Base-by-base conservation (phyloP, 2,329 filamentous ascomycete genomes). In the Botryotinia convoluta region DNA sequence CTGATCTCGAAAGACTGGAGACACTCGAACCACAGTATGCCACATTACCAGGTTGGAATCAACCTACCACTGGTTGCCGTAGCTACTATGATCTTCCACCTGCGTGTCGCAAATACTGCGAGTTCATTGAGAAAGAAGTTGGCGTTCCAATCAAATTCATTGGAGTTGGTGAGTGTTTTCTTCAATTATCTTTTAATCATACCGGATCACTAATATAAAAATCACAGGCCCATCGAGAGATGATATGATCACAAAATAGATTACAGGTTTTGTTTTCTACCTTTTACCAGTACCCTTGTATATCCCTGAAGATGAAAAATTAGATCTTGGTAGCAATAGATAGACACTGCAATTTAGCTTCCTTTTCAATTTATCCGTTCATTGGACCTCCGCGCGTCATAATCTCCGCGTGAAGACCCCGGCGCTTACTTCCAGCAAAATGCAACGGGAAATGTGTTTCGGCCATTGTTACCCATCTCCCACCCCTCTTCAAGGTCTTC, bases 31-130 rank as follows among this genome's bases (percentile, higher is more conserved):
- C 68, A n/a, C 68, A 73, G 8, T 71, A 73, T 48, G 85, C 89
- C 78, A 91, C 90, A 71, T 82, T 94, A 74, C 86, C 87, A 29
- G 92, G 92, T 65, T 94, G 92, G 92, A 86, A 92, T 79, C 85
- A 84, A 79, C 84, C 87, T 51, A 94, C 89, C 0, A 89, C 94
- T 93, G 78, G 84, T 93, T 37, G 45, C 22, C 62, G 62, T 26
- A 54, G 35, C 54, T 71, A 42, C 29, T 72, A 39, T 44, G 61
- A 64, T 39, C 54, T 69, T 29, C 51, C 32, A 62, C 20, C 44
- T 44, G 67, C 54, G 32, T 72, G 64, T 68, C 57, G 54, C 29
- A 16, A 64, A 42, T 76, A 74, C 51, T 65, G 74, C 14, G 74
- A 77, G 35, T 77, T 76, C 35, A 77, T 77, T 42, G 76, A 93